Conservation (phyloP, 1,139 yeast species). For the Entelexis sorbosivorans region DNA sequence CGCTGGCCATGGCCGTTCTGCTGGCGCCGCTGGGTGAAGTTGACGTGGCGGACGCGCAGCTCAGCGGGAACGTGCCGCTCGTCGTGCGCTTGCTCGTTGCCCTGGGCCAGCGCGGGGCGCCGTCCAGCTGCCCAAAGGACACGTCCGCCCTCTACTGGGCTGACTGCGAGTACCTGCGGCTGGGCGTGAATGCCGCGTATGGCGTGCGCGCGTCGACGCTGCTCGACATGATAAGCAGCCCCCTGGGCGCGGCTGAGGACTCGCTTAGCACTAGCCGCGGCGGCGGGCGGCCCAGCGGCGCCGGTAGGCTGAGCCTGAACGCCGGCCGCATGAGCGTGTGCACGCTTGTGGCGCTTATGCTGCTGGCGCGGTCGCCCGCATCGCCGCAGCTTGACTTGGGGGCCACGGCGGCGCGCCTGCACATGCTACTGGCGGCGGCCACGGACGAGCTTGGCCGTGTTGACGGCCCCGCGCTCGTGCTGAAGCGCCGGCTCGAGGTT, state of each 20-base stretch:
- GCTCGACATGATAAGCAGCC: background rate
- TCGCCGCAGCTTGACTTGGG: background rate
- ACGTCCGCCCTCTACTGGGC: background rate
- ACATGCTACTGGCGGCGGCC: background rate
- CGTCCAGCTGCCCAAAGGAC: background rate
- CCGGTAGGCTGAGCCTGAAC: too few relatives aligned
- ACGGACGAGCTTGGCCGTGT: background rate
- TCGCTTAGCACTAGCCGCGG: too few relatives aligned
- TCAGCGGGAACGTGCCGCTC: background rate
- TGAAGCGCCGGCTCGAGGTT: background rate
- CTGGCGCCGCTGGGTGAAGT: background rate
- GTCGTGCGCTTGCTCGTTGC: background rate
- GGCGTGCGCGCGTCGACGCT: slow-evolving; percentile 1
- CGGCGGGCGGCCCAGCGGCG: background rate
- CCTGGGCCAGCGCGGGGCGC: background rate
- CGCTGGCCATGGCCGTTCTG: background rate
- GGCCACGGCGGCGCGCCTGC: background rate
- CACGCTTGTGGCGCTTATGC: background rate
- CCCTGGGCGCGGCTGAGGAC: background rate
- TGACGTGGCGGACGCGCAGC: background rate
- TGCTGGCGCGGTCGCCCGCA: background rate
- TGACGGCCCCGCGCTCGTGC: slow-evolving; percentile 2
- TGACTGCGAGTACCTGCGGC: background rate
- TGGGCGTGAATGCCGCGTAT: background rate
- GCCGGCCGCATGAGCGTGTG: background rate